phyloP scores from a whole-genome alignment of 495 filamentous ascomycete genomes.

The Lentithecium fluviatile region DNA sequence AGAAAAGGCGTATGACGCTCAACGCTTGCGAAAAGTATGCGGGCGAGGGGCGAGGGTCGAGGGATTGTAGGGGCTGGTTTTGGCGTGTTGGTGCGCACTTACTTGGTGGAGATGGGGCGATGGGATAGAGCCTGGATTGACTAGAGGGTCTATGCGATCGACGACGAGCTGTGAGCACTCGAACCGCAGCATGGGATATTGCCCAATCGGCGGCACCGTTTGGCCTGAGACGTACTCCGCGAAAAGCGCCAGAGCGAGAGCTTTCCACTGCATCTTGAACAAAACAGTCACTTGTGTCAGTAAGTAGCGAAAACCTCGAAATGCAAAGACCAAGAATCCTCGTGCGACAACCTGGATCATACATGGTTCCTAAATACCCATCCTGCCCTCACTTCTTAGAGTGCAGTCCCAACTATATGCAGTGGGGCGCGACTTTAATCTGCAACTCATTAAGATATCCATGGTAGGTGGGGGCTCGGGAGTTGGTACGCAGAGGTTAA shows the following conservation, averaged over 20 bases:
- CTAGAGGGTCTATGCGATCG: slow-evolving; percentile 28
- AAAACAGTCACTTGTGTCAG: not conserved
- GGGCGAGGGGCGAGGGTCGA: too few species aligned
- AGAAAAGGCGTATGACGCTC: too few species aligned
- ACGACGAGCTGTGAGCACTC: slow-evolving; percentile 32
- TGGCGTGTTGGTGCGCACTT: too few species aligned
- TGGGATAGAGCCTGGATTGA: slow-evolving; percentile 26
- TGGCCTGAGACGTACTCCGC: slow-evolving; percentile 12
- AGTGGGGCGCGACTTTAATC: slow-evolving; percentile 13
- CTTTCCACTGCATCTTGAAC: slow-evolving; percentile 26
- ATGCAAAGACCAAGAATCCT: not conserved
- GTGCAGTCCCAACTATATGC: not conserved
- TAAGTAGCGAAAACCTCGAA: not conserved
- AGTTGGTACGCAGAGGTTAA: slow-evolving; percentile 5
- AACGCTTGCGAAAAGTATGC: too few species aligned
- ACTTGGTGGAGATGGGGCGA: slow-evolving; percentile 33
- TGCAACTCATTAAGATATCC: slow-evolving; percentile 8
- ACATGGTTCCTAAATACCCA: slow-evolving; percentile 11
- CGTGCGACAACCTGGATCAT: slow-evolving; percentile 6
- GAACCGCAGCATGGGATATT: slow-evolving; percentile 24
- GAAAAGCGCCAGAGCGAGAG: slow-evolving; percentile 16
- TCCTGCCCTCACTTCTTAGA: not conserved
- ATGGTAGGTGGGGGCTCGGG: slow-evolving; percentile 21
- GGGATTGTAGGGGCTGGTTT: too few species aligned
- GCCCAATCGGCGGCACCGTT: too few species aligned